These are phyloP conservation scores for Leccinum laetum DNA, from an alignment of 1,284 basidiomycete genomes.

Conservation along the genomic window DNA sequence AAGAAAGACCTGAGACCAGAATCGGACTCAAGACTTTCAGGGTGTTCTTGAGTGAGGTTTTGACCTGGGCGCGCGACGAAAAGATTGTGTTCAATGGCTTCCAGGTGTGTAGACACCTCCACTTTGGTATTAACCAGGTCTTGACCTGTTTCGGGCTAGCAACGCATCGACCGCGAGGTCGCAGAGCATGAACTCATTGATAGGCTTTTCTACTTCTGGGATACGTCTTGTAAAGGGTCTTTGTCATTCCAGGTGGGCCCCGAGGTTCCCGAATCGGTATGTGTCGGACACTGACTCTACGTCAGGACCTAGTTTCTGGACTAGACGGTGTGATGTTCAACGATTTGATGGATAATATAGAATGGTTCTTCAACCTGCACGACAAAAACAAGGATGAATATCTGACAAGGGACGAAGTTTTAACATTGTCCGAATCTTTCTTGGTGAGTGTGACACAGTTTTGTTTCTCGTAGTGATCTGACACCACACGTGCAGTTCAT, in stretches of 20 bases:
- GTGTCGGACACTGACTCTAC: constrained; percentile 6
- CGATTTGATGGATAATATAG: constrained; percentile 97
- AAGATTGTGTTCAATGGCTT: constrained; percentile 92
- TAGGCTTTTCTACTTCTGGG: constrained; percentile 91
- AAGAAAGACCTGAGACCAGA: constrained; percentile 87
- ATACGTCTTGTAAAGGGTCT: constrained; percentile 75
- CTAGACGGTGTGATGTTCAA: constrained; percentile 94
- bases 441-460: constrained; percentile 56
- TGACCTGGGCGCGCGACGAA: constrained; percentile 97
- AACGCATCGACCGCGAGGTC: constrained; percentile 77
- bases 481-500: constrained; percentile 68
- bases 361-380: constrained; percentile 98
- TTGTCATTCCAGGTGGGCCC: constrained; percentile 76
- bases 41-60: constrained; percentile 90
- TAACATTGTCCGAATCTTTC: constrained; percentile 93
- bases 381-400: constrained; percentile 96
- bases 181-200: constrained; percentile 85
- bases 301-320: constrained; percentile 87
- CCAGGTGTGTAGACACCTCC: constrained; percentile 52
- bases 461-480: not conserved
- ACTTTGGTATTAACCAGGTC: constrained; percentile 5
- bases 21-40: constrained; percentile 89
- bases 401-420: constrained; percentile 94
- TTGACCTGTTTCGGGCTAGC: constrained; percentile 40
- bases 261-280: not conserved